Base-by-base conservation (phyloP, 495 filamentous ascomycete species). In the Letharia columbiana region DNA sequence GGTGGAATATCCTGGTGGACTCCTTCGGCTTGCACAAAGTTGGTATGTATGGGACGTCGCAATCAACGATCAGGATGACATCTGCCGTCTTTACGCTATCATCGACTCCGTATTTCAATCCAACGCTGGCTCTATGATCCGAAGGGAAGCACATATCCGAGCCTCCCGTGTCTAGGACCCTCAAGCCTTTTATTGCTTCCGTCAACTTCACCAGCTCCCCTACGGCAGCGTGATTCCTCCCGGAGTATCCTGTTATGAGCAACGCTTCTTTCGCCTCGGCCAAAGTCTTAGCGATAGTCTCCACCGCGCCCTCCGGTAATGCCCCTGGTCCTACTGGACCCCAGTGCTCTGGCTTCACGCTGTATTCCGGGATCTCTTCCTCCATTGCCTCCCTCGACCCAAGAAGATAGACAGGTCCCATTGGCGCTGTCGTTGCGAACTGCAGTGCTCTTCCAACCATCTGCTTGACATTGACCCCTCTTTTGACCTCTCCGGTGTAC, bases 81-180 rank as follows among this genome's bases (percentile, higher is more conserved):
- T 96, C 93, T 0, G 93, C 89, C 9, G 85, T 86, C 56, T 78
- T 80, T 68, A 96, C 89, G 9, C 79, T 77, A 20, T 90, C 86
- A 50, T 96, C 90, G 4, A 85, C 79, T 15, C 92, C 91, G 69
- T 86, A 96, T 67, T 86, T 80, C 69, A 95, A 72, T 3, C 93
- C 91, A 37, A 96, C 74, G 81, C 86, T 89, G 10, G 77, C 85
- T 0, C 80, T 78, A 67, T 96, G 92, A 61, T 92, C 81, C 3
- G 87, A 88, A 4, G 93, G 93, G 77, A 97, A 97, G 72, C 90
- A 95, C 93, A 98, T 94, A 73, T 98, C 93, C 72, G 89, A 89
- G 44, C 91, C 92, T 35, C 90, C 90, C 1, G 91, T 92, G 74
- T 98, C 93, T 39, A 98, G 76, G 23, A 98, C 91, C 17, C 91